Evolutionary conservation across 2,329 filamentous ascomycete genomes (phyloP), one percentile per base, ranked within the genome.

Genomic region (Penicillium sp.): DNA sequence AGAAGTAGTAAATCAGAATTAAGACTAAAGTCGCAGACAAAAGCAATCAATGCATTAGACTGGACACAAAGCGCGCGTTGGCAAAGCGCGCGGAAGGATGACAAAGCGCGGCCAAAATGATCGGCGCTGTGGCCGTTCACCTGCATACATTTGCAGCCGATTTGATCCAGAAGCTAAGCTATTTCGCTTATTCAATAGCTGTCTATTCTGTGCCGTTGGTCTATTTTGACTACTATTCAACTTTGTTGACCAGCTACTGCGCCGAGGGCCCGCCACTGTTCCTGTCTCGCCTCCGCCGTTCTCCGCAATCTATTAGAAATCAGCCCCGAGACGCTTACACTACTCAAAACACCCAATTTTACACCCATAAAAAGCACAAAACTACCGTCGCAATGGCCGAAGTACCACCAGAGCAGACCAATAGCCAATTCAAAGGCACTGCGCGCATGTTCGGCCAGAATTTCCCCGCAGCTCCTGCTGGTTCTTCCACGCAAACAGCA

Each of bases 371-470:
- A 31, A 5, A 2, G 3, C 27, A 11, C 14, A 11, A 16, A 39
- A 24, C 24, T 7, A 42, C 11, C 4, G 1, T 13, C 27, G 32
- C 8, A 4, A 66, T 66, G 63, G 53, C 62, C 4, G 60, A 62
- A 4, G 29, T 52, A 13, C 53, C 48, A 18, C 60, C 64, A 4
- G 67, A 71, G 49, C 66, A 66, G 43, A 24, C 65, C 24, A 57
- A 58, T 16, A 45, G 60, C 24, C 60, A 64, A 40, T 34, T 39
- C n/a, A 55, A 44, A 39, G 22, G 29, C 11, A 49, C 48, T 2
- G 54, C 52, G 18, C 36, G 44, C 10, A 61, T 65, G 14, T 66
- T 54, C 58, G 55, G n/a, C 39, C 54, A 56, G 13, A 45, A 52
- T 51, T 42, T 24, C 16, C 24, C 42, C 24, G 39, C 38, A 14